These are phyloP conservation scores for Chrysoporthe cubensis DNA, from an alignment of 2,329 filamentous ascomycete species.

Conservation along the genomic window DNA sequence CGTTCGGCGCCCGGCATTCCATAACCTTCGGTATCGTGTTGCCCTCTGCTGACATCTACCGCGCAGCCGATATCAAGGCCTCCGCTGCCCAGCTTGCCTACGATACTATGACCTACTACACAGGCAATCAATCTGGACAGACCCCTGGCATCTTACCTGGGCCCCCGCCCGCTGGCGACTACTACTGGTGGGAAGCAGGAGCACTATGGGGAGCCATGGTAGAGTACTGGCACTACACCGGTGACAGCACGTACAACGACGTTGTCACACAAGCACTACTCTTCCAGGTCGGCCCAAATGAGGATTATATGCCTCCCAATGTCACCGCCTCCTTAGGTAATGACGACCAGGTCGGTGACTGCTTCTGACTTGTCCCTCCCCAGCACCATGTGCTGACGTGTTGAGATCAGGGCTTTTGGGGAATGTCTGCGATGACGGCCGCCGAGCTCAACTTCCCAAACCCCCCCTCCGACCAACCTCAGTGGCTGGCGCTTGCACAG, in stretches of 20 bases:
- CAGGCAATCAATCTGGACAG: constrained; percentile 49
- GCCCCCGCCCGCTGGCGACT: constrained; percentile 57
- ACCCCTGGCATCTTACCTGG: constrained; percentile 62
- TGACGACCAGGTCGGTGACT: constrained; percentile 63
- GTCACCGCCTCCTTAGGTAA: constrained; percentile 72
- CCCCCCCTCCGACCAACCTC: constrained; percentile 58
- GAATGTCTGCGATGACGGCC: constrained; percentile 69
- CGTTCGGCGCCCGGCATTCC: constrained; percentile 10
- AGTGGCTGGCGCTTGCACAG: constrained; percentile 74
- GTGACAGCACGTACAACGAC: constrained; percentile 65
- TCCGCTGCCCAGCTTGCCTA: constrained; percentile 53
- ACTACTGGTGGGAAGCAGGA: constrained; percentile 78
- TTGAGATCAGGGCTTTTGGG: constrained; percentile 67
- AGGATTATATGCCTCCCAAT: constrained; percentile 79
- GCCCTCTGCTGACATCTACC: constrained; percentile 11
- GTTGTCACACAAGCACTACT: constrained; percentile 60
- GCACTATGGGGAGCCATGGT: constrained; percentile 71
- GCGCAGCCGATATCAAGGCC: constrained; percentile 50
- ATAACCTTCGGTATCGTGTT: constrained; percentile 12
- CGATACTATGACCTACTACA: constrained; percentile 56
- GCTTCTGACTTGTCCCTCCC: not conserved
- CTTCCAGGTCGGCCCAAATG: constrained; percentile 71
- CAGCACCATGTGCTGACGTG: not conserved
- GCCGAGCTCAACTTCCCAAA: constrained; percentile 71
- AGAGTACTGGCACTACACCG: constrained; percentile 72